These are phyloP conservation scores for Pezicula rhizophila DNA, from an alignment of 2,329 filamentous ascomycete genomes.

Conservation along the genomic window DNA sequence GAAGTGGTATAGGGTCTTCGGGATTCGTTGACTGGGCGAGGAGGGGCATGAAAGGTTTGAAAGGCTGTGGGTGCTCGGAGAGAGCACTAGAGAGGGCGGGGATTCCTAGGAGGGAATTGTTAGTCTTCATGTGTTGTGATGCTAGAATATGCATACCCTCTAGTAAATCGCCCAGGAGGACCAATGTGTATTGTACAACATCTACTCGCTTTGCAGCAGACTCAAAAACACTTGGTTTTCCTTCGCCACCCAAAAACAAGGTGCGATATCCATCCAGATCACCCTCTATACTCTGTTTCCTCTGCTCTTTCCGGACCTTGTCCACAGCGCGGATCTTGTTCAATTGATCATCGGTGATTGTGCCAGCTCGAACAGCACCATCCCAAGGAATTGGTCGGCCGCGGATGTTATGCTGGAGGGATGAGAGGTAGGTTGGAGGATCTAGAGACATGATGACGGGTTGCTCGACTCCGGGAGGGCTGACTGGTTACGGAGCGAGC, in stretches of 20 bases:
- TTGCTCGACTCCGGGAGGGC: constrained; percentile 15
- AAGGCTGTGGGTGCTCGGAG: constrained; percentile 68
- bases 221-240: constrained; percentile 69
- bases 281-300: constrained; percentile 72
- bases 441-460: constrained; percentile 78
- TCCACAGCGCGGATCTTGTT: constrained; percentile 95
- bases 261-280: constrained; percentile 75
- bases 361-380: constrained; percentile 86
- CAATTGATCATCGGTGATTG: constrained; percentile 88
- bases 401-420: constrained; percentile 94
- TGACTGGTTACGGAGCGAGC: constrained; percentile 10
- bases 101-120: constrained; percentile 51
- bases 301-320: constrained; percentile 88
- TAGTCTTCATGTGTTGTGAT: not conserved
- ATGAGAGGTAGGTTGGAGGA: constrained; percentile 79
- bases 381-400: constrained; percentile 96
- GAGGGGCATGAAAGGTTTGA: constrained; percentile 77
- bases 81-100: constrained; percentile 73
- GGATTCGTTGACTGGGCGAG: constrained; percentile 69
- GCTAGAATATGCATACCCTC: constrained; percentile 53
- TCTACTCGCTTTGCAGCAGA: constrained; percentile 79
- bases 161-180: constrained; percentile 80
- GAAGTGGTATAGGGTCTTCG: constrained; percentile 78
- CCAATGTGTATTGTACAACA: constrained; percentile 91
- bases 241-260: constrained; percentile 73